Percentiles rank a stretch among this genome's conserved stretches.
Conservation (phyloP, 2,329 filamentous ascomycete genomes). For the Colletotrichum coccodes region DNA sequence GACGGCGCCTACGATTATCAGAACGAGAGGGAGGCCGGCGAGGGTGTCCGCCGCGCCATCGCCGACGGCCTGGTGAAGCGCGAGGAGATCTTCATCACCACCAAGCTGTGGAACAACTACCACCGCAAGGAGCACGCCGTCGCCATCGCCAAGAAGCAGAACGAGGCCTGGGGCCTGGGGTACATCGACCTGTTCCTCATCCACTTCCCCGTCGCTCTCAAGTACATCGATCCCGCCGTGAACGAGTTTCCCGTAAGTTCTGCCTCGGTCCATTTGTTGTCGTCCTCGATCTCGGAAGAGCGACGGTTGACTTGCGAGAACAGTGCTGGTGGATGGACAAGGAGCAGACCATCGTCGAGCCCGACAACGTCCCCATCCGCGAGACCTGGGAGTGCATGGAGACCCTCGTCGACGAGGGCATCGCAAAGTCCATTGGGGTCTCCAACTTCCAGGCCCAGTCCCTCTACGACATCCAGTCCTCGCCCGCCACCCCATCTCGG, state of each 20-base stretch:
- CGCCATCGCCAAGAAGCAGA: constrained; percentile 67
- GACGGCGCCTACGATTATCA: constrained; percentile 67
- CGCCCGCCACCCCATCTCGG: constrained; percentile 60
- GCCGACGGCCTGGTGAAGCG: constrained; percentile 72
- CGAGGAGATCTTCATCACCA: constrained; percentile 84
- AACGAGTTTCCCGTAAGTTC: constrained; percentile 48
- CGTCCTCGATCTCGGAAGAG: not conserved
- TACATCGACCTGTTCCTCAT: constrained; percentile 79
- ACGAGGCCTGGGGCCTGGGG: constrained; percentile 70
- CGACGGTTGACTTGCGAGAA: not conserved
- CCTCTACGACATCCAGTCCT: constrained; percentile 69
- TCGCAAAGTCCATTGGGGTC: constrained; percentile 68
- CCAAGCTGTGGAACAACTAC: constrained; percentile 88
- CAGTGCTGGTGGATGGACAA: constrained; percentile 52
- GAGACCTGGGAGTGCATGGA: constrained; percentile 74
- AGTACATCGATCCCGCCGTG: constrained; percentile 54
- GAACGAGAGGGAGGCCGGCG: constrained; percentile 74
- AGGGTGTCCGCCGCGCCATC: constrained; percentile 68
- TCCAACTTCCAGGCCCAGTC: constrained; percentile 69
- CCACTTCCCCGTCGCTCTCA: constrained; percentile 64
- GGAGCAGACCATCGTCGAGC: constrained; percentile 49
- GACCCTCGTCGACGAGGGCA: constrained; percentile 55
- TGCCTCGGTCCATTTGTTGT: no score
- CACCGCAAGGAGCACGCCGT: constrained; percentile 72
- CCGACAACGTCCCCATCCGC: constrained; percentile 50